Base-by-base conservation (phyloP, 176 grass and related monocot species). In the Eragrostis nindensis region DNA sequence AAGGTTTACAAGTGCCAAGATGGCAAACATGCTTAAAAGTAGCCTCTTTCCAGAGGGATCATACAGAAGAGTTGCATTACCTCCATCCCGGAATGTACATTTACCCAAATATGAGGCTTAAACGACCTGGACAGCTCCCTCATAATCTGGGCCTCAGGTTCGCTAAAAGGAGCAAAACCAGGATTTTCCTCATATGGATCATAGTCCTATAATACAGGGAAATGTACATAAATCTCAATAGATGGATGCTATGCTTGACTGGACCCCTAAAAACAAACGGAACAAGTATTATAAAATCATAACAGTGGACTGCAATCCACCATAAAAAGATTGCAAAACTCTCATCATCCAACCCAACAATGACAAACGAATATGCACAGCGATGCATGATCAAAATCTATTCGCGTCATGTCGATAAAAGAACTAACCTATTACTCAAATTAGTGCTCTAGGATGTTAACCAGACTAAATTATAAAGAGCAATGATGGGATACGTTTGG, bases 81-180 rank as follows among this genome's bases (percentile, higher is more conserved):
- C 91, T 97, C 94, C 90, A 94, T 97, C 83, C 94, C 94, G 60
- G 94, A 97, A 71, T 97, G 94, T 67, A 97, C 89, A 83, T 94
- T 92, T 29, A 92, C 85, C 94, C 94, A 97, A 73, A 97, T 89
- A 92, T 97, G 94, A 14, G 94, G 94, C 81, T 92, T 85, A 79
- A 94, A 97, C 50, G 92, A 92, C 63, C 79, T 81, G 18, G 94
- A 75, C 71, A 97, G 76, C 56, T 90, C 90, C 61, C 81, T 83
- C 89, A 97, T 97, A 21, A 97, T 94, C 85, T 97, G 92, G 73
- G 92, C 87, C 73, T 94, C 94, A 48, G 94, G 94, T 78, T 97
- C 94, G 19, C 94, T 97, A 66, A 97, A 97, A 84, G 92, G 89
- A 54, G 89, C 92, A 45, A 72, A 75, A 64, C 94, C 92, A 71